Percentiles rank a stretch among this genome's conserved stretches.
These are phyloP conservation scores for Phytophthora pini DNA, from an alignment of 352 stramenopile species.

Conservation along the genomic window DNA sequence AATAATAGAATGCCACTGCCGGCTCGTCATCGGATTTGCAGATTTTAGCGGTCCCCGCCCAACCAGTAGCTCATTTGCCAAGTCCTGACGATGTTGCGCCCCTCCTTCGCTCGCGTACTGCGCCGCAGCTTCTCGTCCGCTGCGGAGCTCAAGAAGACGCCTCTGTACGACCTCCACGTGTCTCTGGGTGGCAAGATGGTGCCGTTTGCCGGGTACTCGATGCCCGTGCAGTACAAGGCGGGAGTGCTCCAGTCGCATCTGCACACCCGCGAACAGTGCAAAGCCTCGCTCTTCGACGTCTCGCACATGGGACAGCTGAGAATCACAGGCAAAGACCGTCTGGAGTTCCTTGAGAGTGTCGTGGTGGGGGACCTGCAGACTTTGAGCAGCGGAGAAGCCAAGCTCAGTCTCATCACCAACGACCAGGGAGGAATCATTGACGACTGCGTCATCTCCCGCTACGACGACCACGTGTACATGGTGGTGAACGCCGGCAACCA, in stretches of 20 bases:
- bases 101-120: conserved; percentile 15
- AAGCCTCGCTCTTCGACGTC: conserved; percentile 97
- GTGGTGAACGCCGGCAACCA: conserved; percentile 99
- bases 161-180: conserved; percentile 81
- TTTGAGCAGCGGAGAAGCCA: conserved; percentile 87
- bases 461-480: conserved; percentile 94
- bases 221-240: conserved; percentile 96
- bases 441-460: conserved; percentile 98
- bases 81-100: conserved; percentile 10
- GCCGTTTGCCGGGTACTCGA: conserved; percentile 97
- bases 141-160: conserved; percentile 77
- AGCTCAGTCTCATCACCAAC: conserved; percentile 97
- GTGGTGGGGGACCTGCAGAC: conserved; percentile 95
- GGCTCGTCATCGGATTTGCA: no score
- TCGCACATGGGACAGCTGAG: conserved; percentile 98
- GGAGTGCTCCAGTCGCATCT: conserved; percentile 96
- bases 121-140: conserved; percentile 37
- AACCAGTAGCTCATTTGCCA: no score
- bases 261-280: conserved; percentile 70
- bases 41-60: no score
- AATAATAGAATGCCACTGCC: no score
- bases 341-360: conserved; percentile 95
- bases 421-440: conserved; percentile 97
- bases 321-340: conserved; percentile 94
- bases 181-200: conserved; percentile 90